Evolutionary conservation across 2,329 filamentous ascomycete species (phyloP), one percentile per base, ranked within the genome.

Genomic region (Clonostachys rosea): DNA sequence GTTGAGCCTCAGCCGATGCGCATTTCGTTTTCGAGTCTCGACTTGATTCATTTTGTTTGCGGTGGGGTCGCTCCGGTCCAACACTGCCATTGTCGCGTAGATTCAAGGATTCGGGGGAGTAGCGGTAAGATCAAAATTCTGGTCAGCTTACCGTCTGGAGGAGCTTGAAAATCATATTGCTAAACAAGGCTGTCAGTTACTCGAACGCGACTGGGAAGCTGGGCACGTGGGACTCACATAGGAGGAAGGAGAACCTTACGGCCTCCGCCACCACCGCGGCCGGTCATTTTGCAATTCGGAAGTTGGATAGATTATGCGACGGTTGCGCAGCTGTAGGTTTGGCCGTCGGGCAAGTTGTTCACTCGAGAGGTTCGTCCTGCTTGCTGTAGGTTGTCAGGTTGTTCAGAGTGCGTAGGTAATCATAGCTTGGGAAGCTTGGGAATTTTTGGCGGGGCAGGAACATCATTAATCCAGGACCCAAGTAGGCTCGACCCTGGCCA

Each of bases 161-260:
- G 37, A 96, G 86, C 76, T 94, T 95, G 82, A 73, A 73, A 52
- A 73, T 72, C 55, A 71, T 68, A 59, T 73, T 72, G 74, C 67
- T 70, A 43, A 11, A 30, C 24, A n/a, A 34, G 11, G 14, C 33
- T 10, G 47, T 67, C 51, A 66, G 58, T 53, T 52, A 39, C 46
- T 50, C 42, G 18, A 40, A 11, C 43, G 33, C 36, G 42, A 44
- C 30, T 39, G 46, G 44, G 11, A 45, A 34, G 34, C 30, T 6
- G n/a, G 35, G 20, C 18, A 35, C 30, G 10, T 14, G 24, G 45
- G 53, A 44, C 61, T 53, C 59, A 70, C 67, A 83, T 83, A 37
- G 78, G 80, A 49, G 78, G 78, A 47, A 83, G 70, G 56, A 83
- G 63, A 56, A 83, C 78, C 44, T 43, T 46, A 59, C 79, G 76